A percentile compares a stretch with the other conserved stretches of the same genome.
phyloP scores from a whole-genome alignment of 495 filamentous ascomycete species.

The Penicillium coffeae region DNA sequence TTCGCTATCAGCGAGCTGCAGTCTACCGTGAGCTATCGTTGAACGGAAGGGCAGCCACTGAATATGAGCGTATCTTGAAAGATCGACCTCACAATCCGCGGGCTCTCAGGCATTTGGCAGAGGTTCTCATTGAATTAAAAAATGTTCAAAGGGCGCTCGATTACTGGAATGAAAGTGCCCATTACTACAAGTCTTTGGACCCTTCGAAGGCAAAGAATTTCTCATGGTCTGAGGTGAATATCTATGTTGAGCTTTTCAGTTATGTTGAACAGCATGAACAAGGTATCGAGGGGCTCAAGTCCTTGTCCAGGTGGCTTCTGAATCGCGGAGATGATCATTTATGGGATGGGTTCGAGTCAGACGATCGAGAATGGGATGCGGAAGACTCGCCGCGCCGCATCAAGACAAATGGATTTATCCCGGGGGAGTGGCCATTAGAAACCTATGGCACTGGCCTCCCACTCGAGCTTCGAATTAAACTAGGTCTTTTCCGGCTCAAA shows the following conservation, averaged over 20 bases:
- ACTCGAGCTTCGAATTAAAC: constrained; percentile 76
- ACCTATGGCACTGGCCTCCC: constrained; percentile 76
- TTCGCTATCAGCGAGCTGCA: constrained; percentile 58
- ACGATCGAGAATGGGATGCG: constrained; percentile 91
- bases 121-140: constrained; percentile 57
- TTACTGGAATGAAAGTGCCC: constrained; percentile 60
- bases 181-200: constrained; percentile 45
- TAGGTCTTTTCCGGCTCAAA: constrained; percentile 76
- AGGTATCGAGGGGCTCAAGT: constrained; percentile 64
- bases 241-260: constrained; percentile 76
- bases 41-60: constrained; percentile 50
- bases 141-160: constrained; percentile 54
- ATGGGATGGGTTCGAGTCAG: constrained; percentile 72
- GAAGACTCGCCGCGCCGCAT: constrained; percentile 63
- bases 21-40: constrained; percentile 56
- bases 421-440: constrained; percentile 48
- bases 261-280: constrained; percentile 56
- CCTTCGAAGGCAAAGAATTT: constrained; percentile 52
- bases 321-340: constrained; percentile 68
- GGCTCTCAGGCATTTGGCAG: constrained; percentile 60
- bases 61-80: constrained; percentile 62
- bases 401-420: constrained; percentile 53
- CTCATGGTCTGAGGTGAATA: constrained; percentile 79
- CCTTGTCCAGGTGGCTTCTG: constrained; percentile 74
- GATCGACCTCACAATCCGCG: constrained; percentile 55